A percentile compares a stretch with the other conserved stretches of the same genome.
Evolutionary conservation across 148 eudicot genomes (phyloP).

Genomic region (Camellia sinensis): DNA sequence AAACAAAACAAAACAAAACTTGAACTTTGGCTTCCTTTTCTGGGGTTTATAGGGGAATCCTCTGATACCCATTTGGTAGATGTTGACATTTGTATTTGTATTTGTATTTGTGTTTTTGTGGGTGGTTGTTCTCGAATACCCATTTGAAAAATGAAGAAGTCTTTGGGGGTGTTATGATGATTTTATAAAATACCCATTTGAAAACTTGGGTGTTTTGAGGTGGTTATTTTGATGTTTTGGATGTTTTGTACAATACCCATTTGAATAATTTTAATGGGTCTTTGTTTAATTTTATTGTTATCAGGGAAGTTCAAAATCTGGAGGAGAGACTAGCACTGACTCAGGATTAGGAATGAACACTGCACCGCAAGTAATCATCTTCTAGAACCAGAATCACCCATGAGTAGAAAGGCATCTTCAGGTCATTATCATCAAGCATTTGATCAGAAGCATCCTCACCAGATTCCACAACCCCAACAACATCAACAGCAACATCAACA

Average conservation of each 20-base stretch:
- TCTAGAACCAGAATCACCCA: conserved; percentile 62
- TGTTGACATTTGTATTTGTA: neutral
- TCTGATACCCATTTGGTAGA: neutral
- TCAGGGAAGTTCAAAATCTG: conserved; percentile 75
- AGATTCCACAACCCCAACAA: conserved; percentile 8
- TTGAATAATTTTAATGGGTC: neutral
- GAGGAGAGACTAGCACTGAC: conserved; percentile 50
- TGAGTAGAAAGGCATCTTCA: conserved; percentile 33
- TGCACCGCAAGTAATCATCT: conserved; percentile 41
- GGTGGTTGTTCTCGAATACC: neutral
- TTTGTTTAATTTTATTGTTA: neutral
- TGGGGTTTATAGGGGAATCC: neutral
- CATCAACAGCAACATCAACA: conserved; percentile 7
- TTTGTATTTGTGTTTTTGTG: neutral
- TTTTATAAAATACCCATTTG: conserved; percentile 5
- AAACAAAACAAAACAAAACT: neutral
- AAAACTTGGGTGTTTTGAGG: neutral
- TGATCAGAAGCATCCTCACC: conserved; percentile 22
- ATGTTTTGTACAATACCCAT: conserved; percentile 25
- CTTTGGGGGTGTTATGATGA: neutral
- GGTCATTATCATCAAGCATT: conserved; percentile 25
- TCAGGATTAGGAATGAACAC: conserved; percentile 80
- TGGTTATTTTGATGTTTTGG: neutral
- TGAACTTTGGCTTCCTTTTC: no score
- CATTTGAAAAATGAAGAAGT: neutral